Evolutionary conservation across 352 stramenopile species (phyloP), one percentile per base, ranked within the genome.

Genomic region (Phytophthora sojae): DNA sequence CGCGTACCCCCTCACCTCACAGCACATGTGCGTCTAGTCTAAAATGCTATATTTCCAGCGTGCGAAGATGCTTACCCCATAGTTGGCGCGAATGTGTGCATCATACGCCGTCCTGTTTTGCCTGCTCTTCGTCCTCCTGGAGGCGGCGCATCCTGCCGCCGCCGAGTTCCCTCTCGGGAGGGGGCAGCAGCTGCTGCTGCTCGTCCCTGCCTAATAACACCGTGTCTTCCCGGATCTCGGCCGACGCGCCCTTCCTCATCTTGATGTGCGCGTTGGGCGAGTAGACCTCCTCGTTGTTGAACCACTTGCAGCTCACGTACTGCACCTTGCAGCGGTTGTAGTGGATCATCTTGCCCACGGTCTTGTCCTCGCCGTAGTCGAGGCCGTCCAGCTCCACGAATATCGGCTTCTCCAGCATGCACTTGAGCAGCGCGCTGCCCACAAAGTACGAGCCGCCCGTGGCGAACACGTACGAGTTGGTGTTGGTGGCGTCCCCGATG

Each of bases 261-360:
- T 83, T 87, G 29, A 93, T 78, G 52, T 91, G 68, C 25, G 78
- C 81, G 58, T 91, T 87, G 6, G 83, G 81, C 39, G 79, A 90
- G 64, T 89, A 92, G 55, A 93, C 80, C 61, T 93, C 86, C 54
- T 89, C 82, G 70, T 93, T 93, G 73, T 93, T 93, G 72, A 93
- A 92, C 86, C 86, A 93, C 76, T 93, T 93, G 80, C 86, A 93
- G 74, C 84, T 93, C 67, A 93, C 84, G 68, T 91, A 91, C 78
- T 93, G 81, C 32, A 90, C 86, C 26, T 84, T 69, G 67, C 86
- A 93, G 42, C 78, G 83, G 69, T 92, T 93, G 72, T 86, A 93
- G 70, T 92, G 85, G 72, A 93, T 86, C 86, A 93, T 93, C 74
- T 93, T 93, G 57, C 86, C 86, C 50, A 93, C 76, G 8, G 80